Conservation (phyloP, 768 basidiomycete species). For the Plicaturopsis crispa region DNA sequence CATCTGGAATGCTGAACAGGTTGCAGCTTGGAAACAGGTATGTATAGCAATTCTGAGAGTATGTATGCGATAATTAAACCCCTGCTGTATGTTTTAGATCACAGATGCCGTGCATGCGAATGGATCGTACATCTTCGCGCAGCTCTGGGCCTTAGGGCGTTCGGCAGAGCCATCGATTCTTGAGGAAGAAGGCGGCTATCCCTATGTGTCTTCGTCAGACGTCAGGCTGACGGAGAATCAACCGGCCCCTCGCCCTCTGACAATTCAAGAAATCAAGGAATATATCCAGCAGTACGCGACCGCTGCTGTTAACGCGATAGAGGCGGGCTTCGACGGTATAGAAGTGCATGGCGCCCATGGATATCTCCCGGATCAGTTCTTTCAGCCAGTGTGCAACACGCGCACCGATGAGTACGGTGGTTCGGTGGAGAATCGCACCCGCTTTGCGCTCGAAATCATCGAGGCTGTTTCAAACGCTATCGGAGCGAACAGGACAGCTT, state of each 20-base stretch:
- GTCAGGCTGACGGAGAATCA: constrained; percentile 6
- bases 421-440: constrained; percentile 33
- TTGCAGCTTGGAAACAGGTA: constrained; percentile 44
- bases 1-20: constrained; percentile 40
- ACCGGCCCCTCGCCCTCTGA: constrained; percentile 31
- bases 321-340: constrained; percentile 64
- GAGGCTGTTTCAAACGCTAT: constrained; percentile 28
- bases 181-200: constrained; percentile 8
- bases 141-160: constrained; percentile 41
- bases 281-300: constrained; percentile 39
- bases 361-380: constrained; percentile 32
- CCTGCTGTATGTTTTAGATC: constrained; percentile 15
- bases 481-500: constrained; percentile 31
- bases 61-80: neutral
- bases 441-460: constrained; percentile 34
- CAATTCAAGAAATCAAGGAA: constrained; percentile 40
- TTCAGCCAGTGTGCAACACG: constrained; percentile 28
- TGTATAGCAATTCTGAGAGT: too few relatives aligned
- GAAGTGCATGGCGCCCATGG: constrained; percentile 31
- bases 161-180: constrained; percentile 12
- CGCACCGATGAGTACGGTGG: constrained; percentile 47
- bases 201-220: constrained; percentile 11
- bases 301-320: constrained; percentile 48
- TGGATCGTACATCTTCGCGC: constrained; percentile 32
- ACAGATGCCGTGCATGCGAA: constrained; percentile 35